Evolutionary conservation across 805 yeast species (phyloP).

Genomic region (Metschnikowia cerradonensis): DNA sequence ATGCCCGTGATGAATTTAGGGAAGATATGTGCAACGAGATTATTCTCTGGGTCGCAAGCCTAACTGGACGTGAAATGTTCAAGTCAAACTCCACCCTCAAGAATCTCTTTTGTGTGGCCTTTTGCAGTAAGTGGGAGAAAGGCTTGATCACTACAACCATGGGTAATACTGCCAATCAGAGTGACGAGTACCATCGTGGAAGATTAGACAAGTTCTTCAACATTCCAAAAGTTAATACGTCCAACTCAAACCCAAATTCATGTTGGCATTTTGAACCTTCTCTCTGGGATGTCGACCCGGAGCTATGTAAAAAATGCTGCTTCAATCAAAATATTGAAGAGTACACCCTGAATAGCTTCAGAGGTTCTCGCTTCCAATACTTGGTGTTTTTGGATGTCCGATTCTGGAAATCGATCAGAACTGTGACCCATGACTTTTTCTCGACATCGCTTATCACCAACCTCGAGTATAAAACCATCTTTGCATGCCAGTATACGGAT

Average conservation of each 20-base stretch:
- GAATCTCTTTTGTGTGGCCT: slow-evolving; percentile 51
- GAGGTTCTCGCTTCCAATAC: slow-evolving; percentile 57
- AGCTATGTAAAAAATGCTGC: slow-evolving; percentile 43
- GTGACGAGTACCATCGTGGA: slow-evolving; percentile 25
- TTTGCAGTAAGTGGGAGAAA: slow-evolving; percentile 57
- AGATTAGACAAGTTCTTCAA: slow-evolving; percentile 30
- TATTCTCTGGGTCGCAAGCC: slow-evolving; percentile 57
- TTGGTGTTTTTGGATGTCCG: slow-evolving; percentile 64
- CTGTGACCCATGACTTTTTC: slow-evolving; percentile 57
- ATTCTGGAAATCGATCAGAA: slow-evolving; percentile 63
- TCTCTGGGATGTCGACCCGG: slow-evolving; percentile 45
- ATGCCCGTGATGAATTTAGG: slow-evolving; percentile 64
- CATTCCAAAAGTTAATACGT: slow-evolving; percentile 32
- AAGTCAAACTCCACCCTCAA: slow-evolving; percentile 46
- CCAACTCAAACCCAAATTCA: slow-evolving; percentile 17
- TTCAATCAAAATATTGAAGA: slow-evolving; percentile 36
- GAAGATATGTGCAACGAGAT: slow-evolving; percentile 80
- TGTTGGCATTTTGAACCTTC: slow-evolving; percentile 38
- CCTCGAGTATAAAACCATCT: slow-evolving; percentile 48
- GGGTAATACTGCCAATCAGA: neutral
- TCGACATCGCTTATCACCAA: slow-evolving; percentile 63
- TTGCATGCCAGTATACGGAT: slow-evolving; percentile 79
- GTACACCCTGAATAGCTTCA: slow-evolving; percentile 21
- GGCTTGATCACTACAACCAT: slow-evolving; percentile 35
- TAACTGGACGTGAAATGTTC: slow-evolving; percentile 51